A percentile compares a stretch with the other conserved stretches of the same genome.
phyloP scores from a whole-genome alignment of 139 green algal species.

The Mychonastes homosphaera region DNA sequence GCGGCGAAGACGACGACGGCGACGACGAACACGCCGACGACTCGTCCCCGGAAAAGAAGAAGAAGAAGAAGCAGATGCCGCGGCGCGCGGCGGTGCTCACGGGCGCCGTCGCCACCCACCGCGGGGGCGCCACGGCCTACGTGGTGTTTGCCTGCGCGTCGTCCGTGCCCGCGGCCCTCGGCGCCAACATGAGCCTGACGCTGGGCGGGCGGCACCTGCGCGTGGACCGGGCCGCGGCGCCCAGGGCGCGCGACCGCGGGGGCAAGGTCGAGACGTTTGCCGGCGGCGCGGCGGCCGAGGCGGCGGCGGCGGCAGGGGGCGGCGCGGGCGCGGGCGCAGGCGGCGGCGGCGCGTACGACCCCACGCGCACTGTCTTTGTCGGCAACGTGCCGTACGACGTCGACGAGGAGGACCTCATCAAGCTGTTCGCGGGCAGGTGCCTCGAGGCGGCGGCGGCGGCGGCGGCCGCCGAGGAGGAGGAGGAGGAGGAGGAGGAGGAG shows the following conservation, averaged over 20 bases:
- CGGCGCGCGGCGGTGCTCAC: conserved; percentile 36
- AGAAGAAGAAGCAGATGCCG: conserved; percentile 36
- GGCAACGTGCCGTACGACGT: conserved; percentile 74
- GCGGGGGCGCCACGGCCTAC: conserved; percentile 54
- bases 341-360: conserved; percentile 53
- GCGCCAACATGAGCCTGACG: conserved; percentile 62
- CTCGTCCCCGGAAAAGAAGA: conserved; percentile 3
- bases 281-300: conserved; percentile 2
- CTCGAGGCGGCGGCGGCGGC: conserved; percentile 6
- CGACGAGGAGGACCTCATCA: conserved; percentile 48
- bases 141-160: conserved; percentile 55
- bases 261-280: conserved; percentile 10
- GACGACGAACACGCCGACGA: neutral
- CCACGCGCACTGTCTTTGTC: conserved; percentile 62
- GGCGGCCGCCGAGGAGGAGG: conserved; percentile 15
- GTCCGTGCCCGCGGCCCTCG: conserved; percentile 35
- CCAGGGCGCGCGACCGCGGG: no score
- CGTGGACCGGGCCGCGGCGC: conserved; percentile 54
- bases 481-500: conserved; percentile 8
- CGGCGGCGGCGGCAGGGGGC: conserved; percentile 3
- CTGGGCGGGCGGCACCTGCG: conserved; percentile 52
- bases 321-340: conserved; percentile 12
- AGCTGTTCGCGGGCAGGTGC: conserved; percentile 18
- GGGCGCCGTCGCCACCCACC: conserved; percentile 27
- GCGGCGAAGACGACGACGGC: no score